These are phyloP conservation scores for Tetrapisispora taiwanensis DNA, from an alignment of 805 yeast genomes.

Conservation along the genomic window DNA sequence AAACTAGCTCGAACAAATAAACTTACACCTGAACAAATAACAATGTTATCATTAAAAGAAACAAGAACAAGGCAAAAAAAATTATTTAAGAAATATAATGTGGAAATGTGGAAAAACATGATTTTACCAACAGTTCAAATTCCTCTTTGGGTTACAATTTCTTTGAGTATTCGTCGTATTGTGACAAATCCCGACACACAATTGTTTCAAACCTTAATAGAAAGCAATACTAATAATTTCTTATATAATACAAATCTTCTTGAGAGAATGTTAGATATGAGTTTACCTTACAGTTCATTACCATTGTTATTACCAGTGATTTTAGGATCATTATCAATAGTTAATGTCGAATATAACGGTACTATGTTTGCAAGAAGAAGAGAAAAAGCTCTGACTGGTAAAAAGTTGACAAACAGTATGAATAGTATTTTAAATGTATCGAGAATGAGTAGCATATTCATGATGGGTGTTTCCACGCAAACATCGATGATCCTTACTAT, in stretches of 20 bases:
- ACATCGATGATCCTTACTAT: conserved; percentile 74
- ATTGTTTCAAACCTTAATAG: background rate
- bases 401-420: conserved; percentile 19
- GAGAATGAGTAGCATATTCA: conserved; percentile 62
- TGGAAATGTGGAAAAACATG: conserved; percentile 74
- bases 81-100: conserved; percentile 54
- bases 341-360: conserved; percentile 77
- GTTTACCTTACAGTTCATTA: conserved; percentile 47
- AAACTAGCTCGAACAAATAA: conserved; percentile 33
- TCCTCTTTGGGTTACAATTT: conserved; percentile 78
- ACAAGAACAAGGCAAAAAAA: conserved; percentile 61
- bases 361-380: conserved; percentile 32
- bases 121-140: conserved; percentile 71
- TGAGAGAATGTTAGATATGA: conserved; percentile 33
- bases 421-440: conserved; percentile 55
- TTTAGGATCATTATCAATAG: conserved; percentile 59
- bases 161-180: conserved; percentile 57
- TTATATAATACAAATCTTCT: conserved; percentile 5
- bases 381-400: conserved; percentile 3
- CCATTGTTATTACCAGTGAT: conserved; percentile 67
- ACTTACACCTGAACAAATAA: conserved; percentile 66
- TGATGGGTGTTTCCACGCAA: conserved; percentile 77
- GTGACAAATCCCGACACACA: background rate
- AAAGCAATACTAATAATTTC: conserved; percentile 3
- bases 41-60: conserved; percentile 66